Evolutionary conservation across 768 basidiomycete species (phyloP).

Genomic region (Hypsizygus marmoreus): DNA sequence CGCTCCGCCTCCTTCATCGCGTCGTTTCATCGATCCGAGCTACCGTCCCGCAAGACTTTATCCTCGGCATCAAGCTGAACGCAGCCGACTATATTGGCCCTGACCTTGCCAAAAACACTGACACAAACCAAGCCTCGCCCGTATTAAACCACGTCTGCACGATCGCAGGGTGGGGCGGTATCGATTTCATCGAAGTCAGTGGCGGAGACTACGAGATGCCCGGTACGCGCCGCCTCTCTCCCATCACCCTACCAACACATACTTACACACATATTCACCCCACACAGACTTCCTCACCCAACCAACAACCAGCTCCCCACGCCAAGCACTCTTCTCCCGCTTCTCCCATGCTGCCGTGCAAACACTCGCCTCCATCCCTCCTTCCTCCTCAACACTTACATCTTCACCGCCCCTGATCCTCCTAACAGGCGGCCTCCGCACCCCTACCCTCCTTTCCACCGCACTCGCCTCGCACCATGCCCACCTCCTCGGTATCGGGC

Average conservation of each 20-base stretch:
- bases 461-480: conserved; percentile 60
- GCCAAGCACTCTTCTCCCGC: conserved; percentile 73
- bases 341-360: conserved; percentile 63
- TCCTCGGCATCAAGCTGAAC: conserved; percentile 80
- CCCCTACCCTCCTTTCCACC: conserved; percentile 52
- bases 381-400: conserved; percentile 17
- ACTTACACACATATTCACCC: background rate
- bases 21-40: conserved; percentile 59
- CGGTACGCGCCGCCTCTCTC: conserved; percentile 39
- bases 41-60: conserved; percentile 56
- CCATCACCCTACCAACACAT: background rate
- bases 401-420: conserved; percentile 59
- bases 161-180: conserved; percentile 61
- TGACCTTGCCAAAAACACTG: no score
- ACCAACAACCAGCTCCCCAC: conserved; percentile 31
- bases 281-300: conserved; percentile 46
- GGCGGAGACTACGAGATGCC: conserved; percentile 86
- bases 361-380: conserved; percentile 37
- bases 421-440: conserved; percentile 79
- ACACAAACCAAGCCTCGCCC: conserved; percentile 30
- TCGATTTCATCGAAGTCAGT: conserved; percentile 88
- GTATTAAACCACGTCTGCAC: conserved; percentile 62
- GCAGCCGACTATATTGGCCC: conserved; percentile 67
- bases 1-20: conserved; percentile 57
- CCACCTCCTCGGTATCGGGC: conserved; percentile 76